Base-by-base conservation (phyloP, 1,284 basidiomycete species). In the Peniophora sp. region DNA sequence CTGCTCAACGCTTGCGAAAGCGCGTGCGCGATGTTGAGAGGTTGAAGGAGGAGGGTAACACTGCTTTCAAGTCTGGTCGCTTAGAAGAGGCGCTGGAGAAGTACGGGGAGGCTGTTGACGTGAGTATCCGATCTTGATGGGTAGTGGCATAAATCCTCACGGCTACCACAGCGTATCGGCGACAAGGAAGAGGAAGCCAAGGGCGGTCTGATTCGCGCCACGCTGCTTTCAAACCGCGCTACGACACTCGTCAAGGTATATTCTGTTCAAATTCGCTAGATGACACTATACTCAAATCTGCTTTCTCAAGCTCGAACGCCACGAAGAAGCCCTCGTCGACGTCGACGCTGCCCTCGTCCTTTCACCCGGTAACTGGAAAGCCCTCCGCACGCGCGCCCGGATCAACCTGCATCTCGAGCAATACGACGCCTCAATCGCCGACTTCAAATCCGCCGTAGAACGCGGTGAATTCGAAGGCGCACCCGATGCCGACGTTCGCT, bases 11-110 rank as follows among this genome's bases (percentile, higher is more conserved):
- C 52, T 67, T 93, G 49, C 74, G 92, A 50, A 87, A 83, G 62
- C 81, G 89, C 16, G 77, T 88, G 20, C 86, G 85, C 60, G 84
- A 86, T 45, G 79, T 95, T 12, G 90, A 95, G 57, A 69, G 80
- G 49, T 66, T 88, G 46, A 95, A 95, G 62, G 90, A 93, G 55
- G 88, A 90, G 56, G 92, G 92, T 0, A 95, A 95, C 59, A 62
- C 65, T 0, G 75, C 79, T 1, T 95, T 95, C 71, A 93, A 93
- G 66, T 53, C 63, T 0, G 76, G 76, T 1, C 72, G 74, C 52
- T 68, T 82, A 32, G 59, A 75, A 27, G 83, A 85, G 39, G 92
- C 92, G 0, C 67, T 85, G 1, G 70, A 75, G 3, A 82, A 78
- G 59, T 92, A 92, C 58, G 70, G 71, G 1, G 83, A 87, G 55